Conservation (phyloP, 352 stramenopile genomes). For the Phytophthora pseudosyringae region DNA sequence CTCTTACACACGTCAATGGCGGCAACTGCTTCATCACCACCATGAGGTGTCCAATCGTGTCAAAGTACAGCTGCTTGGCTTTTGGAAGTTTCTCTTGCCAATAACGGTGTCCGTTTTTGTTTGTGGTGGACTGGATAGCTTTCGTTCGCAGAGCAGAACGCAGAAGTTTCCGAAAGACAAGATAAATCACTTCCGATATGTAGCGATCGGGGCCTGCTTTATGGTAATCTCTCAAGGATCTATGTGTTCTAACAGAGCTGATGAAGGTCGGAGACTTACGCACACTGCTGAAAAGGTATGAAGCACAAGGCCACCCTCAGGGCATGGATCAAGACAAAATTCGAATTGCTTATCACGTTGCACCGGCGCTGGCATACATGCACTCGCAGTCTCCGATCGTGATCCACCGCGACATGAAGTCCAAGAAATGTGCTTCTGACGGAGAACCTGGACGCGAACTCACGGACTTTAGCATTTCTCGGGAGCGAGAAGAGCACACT, state of each 20-base stretch:
- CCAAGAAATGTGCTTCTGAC: conserved; percentile 51
- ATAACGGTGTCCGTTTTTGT: too few relatives aligned
- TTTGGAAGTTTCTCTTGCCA: too few relatives aligned
- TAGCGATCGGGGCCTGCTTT: too few relatives aligned
- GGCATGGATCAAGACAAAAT: conserved; percentile 35
- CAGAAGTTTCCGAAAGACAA: too few relatives aligned
- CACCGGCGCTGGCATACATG: not conserved
- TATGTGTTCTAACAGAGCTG: conserved; percentile 44
- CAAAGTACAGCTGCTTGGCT: too few relatives aligned
- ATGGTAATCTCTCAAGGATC: conserved; percentile 41
- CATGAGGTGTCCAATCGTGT: not conserved
- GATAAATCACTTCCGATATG: too few relatives aligned
- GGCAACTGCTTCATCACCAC: not conserved
- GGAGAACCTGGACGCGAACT: conserved; percentile 29
- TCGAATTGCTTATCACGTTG: conserved; percentile 15
- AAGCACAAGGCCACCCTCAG: conserved; percentile 4
- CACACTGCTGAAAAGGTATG: conserved; percentile 26
- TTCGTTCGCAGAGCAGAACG: too few relatives aligned
- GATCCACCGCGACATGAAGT: conserved; percentile 39
- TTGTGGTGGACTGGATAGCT: too few relatives aligned
- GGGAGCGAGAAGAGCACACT: conserved; percentile 28
- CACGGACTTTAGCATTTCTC: conserved; percentile 44
- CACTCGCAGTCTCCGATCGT: not conserved
- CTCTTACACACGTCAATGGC: conserved; percentile 13
- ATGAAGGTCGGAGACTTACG: conserved; percentile 45